Evolutionary conservation across 2,329 filamentous ascomycete genomes (phyloP), one percentile per base, ranked within the genome.

Genomic region (Pseudonectria buxi): DNA sequence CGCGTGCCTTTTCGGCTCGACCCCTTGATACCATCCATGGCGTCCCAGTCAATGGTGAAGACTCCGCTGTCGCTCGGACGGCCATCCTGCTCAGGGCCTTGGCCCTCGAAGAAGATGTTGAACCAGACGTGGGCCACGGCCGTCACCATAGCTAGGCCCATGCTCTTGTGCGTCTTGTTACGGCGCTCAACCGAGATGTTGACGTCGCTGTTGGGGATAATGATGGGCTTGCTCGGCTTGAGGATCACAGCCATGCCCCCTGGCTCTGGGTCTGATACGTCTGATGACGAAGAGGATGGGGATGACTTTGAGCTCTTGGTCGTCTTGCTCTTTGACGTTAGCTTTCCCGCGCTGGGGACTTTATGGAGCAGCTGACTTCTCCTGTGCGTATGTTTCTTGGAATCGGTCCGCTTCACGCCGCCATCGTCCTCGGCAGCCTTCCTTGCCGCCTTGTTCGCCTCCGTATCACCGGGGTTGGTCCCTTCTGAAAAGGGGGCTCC

Each of bases 91-190:
- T 88, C 83, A 0, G 83, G 80, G 0, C 84, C 83, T 14, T 76
- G 67, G 29, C 89, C 88, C 63, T 96, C 92, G 51, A 96, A 96
- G 61, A 81, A 96, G 2, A 81, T 71, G 54, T 98, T 98, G 69
- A 95, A 95, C 92, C 92, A 98, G 12, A 95, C 86, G 53, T 96
- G 90, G 0, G 89, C 89, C 9, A 96, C 81, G 0, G 89, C 81
- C 0, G 90, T 95, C 4, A 95, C 87, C 80, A 96, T 86, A 1
- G 86, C 88, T 47, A 86, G 76, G 1, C 87, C 83, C 60, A 92
- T 82, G 9, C 76, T 77, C 51, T 84, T 85, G 4, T 76, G 74
- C 2, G 84, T 79, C 52, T 82, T 84, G 61, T 88, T 94, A 25
- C 89, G 79, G 7, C 87, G 77, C 63, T 96, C 89, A 15, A 95